Evolutionary conservation across 345 rosid species (phyloP).

Genomic region (Salix arbutifolia): DNA sequence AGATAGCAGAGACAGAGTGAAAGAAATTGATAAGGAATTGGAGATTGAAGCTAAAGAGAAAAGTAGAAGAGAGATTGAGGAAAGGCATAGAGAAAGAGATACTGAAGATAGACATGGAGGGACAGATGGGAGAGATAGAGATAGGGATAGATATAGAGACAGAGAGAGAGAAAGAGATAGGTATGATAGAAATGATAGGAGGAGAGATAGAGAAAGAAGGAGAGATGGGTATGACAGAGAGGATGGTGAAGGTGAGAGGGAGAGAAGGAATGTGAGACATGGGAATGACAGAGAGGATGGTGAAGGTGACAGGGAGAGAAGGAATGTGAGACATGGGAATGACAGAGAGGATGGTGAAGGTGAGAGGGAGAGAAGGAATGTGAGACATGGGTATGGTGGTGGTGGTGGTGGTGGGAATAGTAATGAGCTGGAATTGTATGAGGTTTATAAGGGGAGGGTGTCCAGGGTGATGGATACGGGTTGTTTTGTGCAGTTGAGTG

Average conservation of each 20-base stretch:
- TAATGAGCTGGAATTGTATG: conserved; percentile 65
- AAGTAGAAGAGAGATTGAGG: conserved; percentile 1
- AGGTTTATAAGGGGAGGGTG: conserved; percentile 74
- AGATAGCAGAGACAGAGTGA: conserved; percentile 3
- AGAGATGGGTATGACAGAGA: background rate
- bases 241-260: conserved; percentile 5
- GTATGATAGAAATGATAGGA: conserved; percentile 8
- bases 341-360: background rate
- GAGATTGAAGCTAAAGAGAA: conserved; percentile 13
- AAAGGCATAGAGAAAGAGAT: conserved; percentile 31
- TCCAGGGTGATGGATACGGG: conserved; percentile 82
- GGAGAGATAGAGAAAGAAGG: conserved; percentile 26
- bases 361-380: background rate
- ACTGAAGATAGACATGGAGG: conserved; percentile 25
- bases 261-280: background rate
- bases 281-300: background rate
- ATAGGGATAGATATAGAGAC: conserved; percentile 14
- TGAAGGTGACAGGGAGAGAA: conserved; percentile 20
- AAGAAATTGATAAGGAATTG: conserved; percentile 2
- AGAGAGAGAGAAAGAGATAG: conserved; percentile 11
- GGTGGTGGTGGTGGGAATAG: background rate
- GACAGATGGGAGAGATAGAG: conserved; percentile 20
- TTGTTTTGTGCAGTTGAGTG: conserved; percentile 76
- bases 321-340: conserved; percentile 10
- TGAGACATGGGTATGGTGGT: background rate